phyloP scores from a whole-genome alignment of 495 filamentous ascomycete genomes.

The Amniculicola lignicola region DNA sequence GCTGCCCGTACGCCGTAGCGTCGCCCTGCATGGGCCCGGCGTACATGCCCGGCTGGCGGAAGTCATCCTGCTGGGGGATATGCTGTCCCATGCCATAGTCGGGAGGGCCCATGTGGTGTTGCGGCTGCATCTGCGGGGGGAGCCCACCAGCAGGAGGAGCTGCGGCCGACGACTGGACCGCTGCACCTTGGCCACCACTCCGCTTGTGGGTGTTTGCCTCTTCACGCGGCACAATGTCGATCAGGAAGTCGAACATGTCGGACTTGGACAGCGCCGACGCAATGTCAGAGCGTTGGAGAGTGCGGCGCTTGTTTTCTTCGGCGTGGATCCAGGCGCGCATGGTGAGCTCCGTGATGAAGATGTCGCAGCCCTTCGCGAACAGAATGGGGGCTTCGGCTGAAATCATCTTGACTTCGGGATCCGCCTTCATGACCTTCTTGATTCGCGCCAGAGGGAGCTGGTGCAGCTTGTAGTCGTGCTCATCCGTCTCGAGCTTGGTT shows the following conservation, averaged over 20 bases:
- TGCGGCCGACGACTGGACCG: conserved; percentile 50
- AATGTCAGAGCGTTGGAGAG: conserved; percentile 92
- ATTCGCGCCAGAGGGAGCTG: conserved; percentile 93
- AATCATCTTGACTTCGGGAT: conserved; percentile 99
- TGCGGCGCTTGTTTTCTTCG: conserved; percentile 96
- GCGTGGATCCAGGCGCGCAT: conserved; percentile 99
- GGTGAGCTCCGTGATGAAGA: conserved; percentile 97
- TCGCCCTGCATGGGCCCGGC: conserved; percentile 68
- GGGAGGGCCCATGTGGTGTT: conserved; percentile 66
- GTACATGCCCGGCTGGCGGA: conserved; percentile 76
- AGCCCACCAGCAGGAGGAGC: conserved; percentile 32
- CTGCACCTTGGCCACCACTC: conserved; percentile 55
- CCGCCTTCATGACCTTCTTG: conserved; percentile 99
- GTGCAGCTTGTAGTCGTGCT: conserved; percentile 97
- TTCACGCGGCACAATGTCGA: conserved; percentile 96
- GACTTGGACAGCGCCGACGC: conserved; percentile 92
- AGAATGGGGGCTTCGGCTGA: conserved; percentile 96
- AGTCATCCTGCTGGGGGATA: conserved; percentile 55
- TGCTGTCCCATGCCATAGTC: conserved; percentile 55
- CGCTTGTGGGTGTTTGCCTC: conserved; percentile 78
- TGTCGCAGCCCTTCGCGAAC: conserved; percentile 98
- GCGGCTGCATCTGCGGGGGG: conserved; percentile 57
- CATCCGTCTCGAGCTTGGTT: conserved; percentile 87
- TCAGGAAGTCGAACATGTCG: conserved; percentile 99
- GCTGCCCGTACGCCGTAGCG: conserved; percentile 65